Conservation (phyloP, 2,329 filamentous ascomycete genomes). For the Alternaria metachromatica region DNA sequence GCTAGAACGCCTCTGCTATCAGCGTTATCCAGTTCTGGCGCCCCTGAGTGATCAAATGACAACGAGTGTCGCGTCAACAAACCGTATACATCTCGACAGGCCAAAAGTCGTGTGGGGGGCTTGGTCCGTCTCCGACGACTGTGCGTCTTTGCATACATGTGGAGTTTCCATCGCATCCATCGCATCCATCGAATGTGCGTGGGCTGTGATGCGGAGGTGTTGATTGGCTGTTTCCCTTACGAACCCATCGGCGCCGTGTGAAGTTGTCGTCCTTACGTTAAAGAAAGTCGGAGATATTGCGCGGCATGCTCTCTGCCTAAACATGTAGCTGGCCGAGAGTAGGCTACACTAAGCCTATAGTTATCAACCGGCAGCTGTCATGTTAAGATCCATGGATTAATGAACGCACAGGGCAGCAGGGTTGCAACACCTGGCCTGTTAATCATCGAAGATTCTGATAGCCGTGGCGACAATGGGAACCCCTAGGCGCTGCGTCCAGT, state of each 20-base stretch:
- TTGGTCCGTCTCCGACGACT: not conserved
- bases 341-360: not conserved
- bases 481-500: not conserved
- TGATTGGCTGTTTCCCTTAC: not conserved
- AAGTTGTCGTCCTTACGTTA: not conserved
- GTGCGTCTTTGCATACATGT: conserved; percentile 1
- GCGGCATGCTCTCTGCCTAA: not conserved
- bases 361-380: not conserved
- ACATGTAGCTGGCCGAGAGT: not conserved
- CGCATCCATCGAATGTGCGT: not conserved
- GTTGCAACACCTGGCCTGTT: not conserved
- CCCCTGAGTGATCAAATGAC: not conserved
- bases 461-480: not conserved
- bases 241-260: not conserved
- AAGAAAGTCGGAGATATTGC: not conserved
- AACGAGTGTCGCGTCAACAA: not conserved
- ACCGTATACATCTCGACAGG: not conserved
- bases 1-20: not conserved
- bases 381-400: not conserved
- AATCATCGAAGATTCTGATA: not conserved
- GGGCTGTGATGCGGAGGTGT: not conserved
- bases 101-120: not conserved
- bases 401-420: conserved; percentile 1
- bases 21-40: not conserved
- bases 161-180: not conserved